Conservation (phyloP, 2,329 filamentous ascomycete genomes). For the Aspergillus pseudoterreus region DNA sequence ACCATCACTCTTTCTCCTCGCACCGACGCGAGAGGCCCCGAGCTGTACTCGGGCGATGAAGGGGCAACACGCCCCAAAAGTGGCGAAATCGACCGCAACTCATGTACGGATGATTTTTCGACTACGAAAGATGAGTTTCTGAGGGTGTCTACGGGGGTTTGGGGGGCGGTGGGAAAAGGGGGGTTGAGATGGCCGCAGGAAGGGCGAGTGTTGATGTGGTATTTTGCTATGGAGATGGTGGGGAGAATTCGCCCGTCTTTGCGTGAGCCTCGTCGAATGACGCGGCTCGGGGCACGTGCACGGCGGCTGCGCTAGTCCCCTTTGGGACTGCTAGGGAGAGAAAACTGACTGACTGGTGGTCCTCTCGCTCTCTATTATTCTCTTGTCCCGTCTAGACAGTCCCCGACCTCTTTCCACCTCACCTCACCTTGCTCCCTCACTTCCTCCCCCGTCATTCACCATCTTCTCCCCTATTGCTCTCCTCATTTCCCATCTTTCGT, state of each 20-base stretch:
- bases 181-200: neutral
- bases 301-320: constrained; percentile 5
- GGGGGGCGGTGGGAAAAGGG: neutral
- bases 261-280: neutral
- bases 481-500: neutral
- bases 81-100: neutral
- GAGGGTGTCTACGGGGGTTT: neutral
- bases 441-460: neutral
- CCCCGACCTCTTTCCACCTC: neutral
- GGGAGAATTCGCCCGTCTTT: neutral
- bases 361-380: neutral
- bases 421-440: neutral
- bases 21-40: neutral
- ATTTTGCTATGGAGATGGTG: neutral
- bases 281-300: constrained; percentile 7
- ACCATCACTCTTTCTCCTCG: constrained; percentile 2
- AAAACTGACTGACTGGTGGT: neutral
- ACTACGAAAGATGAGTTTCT: neutral
- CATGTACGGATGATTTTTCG: neutral
- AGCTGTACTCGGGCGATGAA: too few relatives aligned
- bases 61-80: too few relatives aligned
- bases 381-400: neutral
- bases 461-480: neutral
- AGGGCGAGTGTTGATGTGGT: neutral
- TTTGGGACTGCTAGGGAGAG: constrained; percentile 2